A percentile compares a stretch with the other conserved stretches of the same genome.
Evolutionary conservation across 495 filamentous ascomycete genomes (phyloP).

Genomic region (Hypoxylon intermedium): DNA sequence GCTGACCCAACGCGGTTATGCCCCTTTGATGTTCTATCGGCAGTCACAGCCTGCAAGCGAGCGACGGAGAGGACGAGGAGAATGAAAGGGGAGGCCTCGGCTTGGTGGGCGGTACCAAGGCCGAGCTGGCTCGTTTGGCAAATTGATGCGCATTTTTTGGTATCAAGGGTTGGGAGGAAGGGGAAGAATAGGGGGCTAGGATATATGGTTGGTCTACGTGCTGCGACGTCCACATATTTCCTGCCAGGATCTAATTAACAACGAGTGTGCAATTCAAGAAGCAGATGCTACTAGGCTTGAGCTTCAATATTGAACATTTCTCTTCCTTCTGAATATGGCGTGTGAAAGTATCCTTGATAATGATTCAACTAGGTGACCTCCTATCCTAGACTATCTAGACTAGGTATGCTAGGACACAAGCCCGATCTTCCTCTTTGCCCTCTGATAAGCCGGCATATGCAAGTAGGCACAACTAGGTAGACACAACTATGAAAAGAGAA

Average conservation of each 20-base stretch:
- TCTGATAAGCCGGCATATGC: slow-evolving; percentile 13
- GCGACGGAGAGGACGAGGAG: neutral
- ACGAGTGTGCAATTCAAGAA: slow-evolving; percentile 27
- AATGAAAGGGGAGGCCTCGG: slow-evolving; percentile 9
- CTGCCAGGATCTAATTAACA: slow-evolving; percentile 32
- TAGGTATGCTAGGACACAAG: too few species aligned
- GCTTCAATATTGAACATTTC: slow-evolving; percentile 1
- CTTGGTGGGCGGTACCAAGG: slow-evolving; percentile 14
- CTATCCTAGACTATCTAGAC: too few species aligned
- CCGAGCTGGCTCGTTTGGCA: slow-evolving; percentile 24
- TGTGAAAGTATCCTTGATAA: too few species aligned
- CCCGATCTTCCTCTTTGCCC: too few species aligned
- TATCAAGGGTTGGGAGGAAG: slow-evolving; percentile 3
- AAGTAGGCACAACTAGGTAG: slow-evolving; percentile 8
- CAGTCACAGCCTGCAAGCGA: slow-evolving; percentile 12
- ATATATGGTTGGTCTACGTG: slow-evolving; percentile 25
- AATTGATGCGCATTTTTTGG: slow-evolving; percentile 26
- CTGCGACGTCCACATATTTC: slow-evolving; percentile 14
- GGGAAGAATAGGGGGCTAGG: slow-evolving; percentile 10
- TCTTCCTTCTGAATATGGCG: too few species aligned
- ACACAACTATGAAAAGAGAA: neutral
- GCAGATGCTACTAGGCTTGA: slow-evolving; percentile 6
- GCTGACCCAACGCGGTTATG: slow-evolving; percentile 9
- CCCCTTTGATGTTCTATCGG: slow-evolving; percentile 3
- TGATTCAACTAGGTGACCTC: too few species aligned